Conservation (phyloP, 768 basidiomycete species). For the Kwoniella newhampshirensis region DNA sequence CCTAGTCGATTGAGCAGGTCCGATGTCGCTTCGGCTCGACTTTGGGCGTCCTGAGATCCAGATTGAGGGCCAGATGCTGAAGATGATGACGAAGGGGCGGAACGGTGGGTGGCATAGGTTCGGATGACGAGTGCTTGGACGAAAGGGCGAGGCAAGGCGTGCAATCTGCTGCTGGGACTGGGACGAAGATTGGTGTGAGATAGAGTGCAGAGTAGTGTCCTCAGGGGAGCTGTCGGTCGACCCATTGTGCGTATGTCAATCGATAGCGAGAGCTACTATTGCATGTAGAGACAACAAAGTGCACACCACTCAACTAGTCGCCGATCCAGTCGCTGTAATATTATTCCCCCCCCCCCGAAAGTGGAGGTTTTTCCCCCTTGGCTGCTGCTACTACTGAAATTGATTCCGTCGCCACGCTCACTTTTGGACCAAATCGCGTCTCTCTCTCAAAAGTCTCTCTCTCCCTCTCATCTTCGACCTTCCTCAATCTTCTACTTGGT, state of each 20-base stretch:
- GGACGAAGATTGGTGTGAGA: neutral
- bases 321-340: neutral
- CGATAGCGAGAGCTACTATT: too few relatives aligned
- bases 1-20: conserved; percentile 24
- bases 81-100: neutral
- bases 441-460: conserved; percentile 19
- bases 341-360: conserved; percentile 1
- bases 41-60: neutral
- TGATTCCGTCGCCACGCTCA: conserved; percentile 8
- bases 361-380: conserved; percentile 15
- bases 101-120: conserved; percentile 17
- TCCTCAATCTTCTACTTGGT: conserved; percentile 9
- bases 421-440: conserved; percentile 8
- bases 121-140: neutral
- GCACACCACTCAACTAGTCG: neutral
- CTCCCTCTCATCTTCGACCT: conserved; percentile 3
- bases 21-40: conserved; percentile 10
- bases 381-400: neutral
- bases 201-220: neutral
- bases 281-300: neutral
- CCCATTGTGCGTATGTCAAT: too few relatives aligned
- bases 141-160: neutral
- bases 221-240: neutral
- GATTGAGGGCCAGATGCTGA: conserved; percentile 2
- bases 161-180: neutral